Conservation (phyloP, 2,329 filamentous ascomycete genomes). For the Trichoderma koningii region DNA sequence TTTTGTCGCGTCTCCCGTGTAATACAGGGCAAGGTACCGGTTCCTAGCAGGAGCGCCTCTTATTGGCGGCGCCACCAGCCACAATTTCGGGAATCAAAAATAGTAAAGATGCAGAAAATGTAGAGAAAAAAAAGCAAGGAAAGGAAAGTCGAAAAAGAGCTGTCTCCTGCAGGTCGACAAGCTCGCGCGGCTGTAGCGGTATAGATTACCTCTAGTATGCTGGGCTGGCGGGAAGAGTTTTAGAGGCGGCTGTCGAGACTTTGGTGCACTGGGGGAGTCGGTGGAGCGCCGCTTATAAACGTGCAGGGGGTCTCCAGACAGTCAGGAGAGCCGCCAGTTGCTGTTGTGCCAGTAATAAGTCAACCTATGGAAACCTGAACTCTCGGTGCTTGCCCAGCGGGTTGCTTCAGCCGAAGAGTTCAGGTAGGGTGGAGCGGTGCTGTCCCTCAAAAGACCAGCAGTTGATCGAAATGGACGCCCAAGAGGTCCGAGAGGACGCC, state of each 20-base stretch:
- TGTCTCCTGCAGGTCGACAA: constrained; percentile 11
- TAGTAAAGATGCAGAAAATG: not conserved
- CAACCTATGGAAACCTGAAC: too few relatives aligned
- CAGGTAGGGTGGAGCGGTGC: not conserved
- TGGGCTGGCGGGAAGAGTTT: not conserved
- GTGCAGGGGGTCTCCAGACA: constrained; percentile 15
- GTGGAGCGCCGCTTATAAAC: constrained; percentile 22
- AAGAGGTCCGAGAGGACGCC: not conserved
- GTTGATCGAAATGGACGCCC: constrained; percentile 3
- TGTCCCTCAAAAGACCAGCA: not conserved
- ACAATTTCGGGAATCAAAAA: not conserved
- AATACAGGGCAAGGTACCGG: not conserved
- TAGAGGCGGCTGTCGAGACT: not conserved
- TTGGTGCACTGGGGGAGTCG: constrained; percentile 9
- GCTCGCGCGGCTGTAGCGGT: constrained; percentile 11
- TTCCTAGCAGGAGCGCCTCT: constrained; percentile 21
- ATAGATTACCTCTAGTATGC: not conserved
- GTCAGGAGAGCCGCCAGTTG: constrained; percentile 22
- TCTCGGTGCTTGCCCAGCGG: too few relatives aligned
- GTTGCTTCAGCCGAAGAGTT: too few relatives aligned
- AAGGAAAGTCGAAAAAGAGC: not conserved
- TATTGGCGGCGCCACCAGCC: constrained; percentile 16
- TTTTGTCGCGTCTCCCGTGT: not conserved
- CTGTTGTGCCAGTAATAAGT: too few relatives aligned
- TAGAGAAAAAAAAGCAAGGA: not conserved